Evolutionary conservation across 2,329 filamentous ascomycete genomes (phyloP).

Genomic region (Penicillium sp.): DNA sequence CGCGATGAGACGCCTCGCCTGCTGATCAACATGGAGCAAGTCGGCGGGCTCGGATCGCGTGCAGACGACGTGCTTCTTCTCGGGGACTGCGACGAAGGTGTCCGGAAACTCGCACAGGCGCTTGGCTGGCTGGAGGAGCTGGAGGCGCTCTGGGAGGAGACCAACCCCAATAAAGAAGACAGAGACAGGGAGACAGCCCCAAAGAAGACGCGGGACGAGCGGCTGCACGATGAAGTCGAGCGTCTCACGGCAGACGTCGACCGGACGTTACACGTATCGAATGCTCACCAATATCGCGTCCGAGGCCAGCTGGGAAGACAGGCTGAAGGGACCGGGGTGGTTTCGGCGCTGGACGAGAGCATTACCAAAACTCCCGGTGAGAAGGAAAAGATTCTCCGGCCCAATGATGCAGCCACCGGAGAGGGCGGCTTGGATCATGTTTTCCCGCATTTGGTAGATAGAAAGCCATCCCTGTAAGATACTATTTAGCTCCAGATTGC

Average conservation of each 20-base stretch:
- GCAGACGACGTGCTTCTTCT: constrained; percentile 81
- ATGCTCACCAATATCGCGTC: constrained; percentile 42
- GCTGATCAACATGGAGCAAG: constrained; percentile 80
- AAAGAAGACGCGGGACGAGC: constrained; percentile 51
- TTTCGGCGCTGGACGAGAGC: neutral
- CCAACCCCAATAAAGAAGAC: constrained; percentile 60
- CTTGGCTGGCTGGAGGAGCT: constrained; percentile 85
- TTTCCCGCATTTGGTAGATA: constrained; percentile 29
- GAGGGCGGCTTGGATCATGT: constrained; percentile 30
- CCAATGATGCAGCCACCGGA: constrained; percentile 1
- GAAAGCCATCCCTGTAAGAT: constrained; percentile 14
- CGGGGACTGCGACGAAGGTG: constrained; percentile 77
- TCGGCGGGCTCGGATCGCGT: constrained; percentile 72
- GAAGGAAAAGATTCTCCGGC: constrained; percentile 6
- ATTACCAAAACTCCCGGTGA: neutral
- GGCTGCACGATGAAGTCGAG: constrained; percentile 54
- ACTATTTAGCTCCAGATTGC: neutral
- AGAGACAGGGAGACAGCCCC: constrained; percentile 36
- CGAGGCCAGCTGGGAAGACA: constrained; percentile 19
- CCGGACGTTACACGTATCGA: constrained; percentile 48
- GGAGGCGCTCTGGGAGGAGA: constrained; percentile 66
- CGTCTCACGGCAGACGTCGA: constrained; percentile 58
- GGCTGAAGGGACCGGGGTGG: neutral
- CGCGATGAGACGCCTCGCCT: constrained; percentile 65
- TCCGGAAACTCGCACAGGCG: constrained; percentile 71